Evolutionary conservation across 2,329 filamentous ascomycete species (phyloP), one percentile per base, ranked within the genome.

Genomic region (Cercospora zeina): DNA sequence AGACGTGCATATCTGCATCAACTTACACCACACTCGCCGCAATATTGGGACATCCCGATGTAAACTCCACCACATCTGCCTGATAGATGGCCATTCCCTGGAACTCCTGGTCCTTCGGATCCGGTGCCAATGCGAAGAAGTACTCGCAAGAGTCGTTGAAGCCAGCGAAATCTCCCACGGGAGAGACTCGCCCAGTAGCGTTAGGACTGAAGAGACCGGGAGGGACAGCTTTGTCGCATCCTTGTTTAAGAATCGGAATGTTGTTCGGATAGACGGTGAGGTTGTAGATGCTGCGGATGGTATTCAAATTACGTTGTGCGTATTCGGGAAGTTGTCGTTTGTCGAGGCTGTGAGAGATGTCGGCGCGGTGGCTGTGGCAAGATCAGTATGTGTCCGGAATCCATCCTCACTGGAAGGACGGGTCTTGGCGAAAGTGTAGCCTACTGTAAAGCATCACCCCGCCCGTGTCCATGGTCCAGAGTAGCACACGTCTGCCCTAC

Each of bases 91-190:
- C 68, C 9, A 62, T 33, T 1, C 68, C 65, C 9, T 73, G 72
- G n/a, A 57, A 62, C n/a, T 65, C 64, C 9, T 39, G 61, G 33
- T 66, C 67, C 8, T 61, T 42, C 1, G 72, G 72, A 8, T 73
- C 47, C 0, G 77, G 77, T 1, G 78, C 72, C 5, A 80, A 70
- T 3, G 76, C 77, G 61, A 80, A 80, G 65, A 80, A 80, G 66
- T 79, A 79, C 69, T 80, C 78, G 58, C 78, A 76, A 16, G 74
- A 77, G 54, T 79, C 75, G 30, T 77, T 72, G 59, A 79, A 79
- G 11, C 75, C 74, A 4, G 68, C 69, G 65, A 80, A 80, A 34
- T 78, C 75, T 58, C 79, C 78, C 4, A 80, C 69, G 1, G 78
- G 78, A 5, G 75, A 72, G 50, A 80, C 74, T 1, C 78, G 72